Base-by-base conservation (phyloP, 176 grass and related monocot species). In the Calamus simplicifolius region DNA sequence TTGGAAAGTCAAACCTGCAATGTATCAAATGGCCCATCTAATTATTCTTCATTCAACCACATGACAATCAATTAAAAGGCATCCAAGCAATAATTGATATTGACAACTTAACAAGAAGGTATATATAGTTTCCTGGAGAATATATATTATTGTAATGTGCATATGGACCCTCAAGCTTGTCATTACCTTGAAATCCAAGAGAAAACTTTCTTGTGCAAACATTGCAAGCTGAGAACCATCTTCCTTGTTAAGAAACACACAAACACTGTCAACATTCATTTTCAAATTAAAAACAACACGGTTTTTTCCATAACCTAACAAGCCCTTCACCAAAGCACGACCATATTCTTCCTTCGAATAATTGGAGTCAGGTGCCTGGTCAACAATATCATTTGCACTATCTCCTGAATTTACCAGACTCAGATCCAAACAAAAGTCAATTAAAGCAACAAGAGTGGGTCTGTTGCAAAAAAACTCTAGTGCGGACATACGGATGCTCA, bases 231-330 rank as follows among this genome's bases (percentile, higher is more conserved):
- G 86, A 71, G 80, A 85, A 65, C 81, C 78, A 82, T 97, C 87
- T 77, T 97, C 92, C 70, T 85, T 90, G 66, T 97, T 97, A 79
- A 97, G 92, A 85, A 90, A 97, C 70, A 97, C 75, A 29, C 82
- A 90, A 59, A 97, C 87, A 51, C 79, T 80, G 69, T 97, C 92
- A 26, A 97, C 80, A 82, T 97, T 87, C 92, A 97, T 88, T 74
- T 80, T 97, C 50, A 97, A 74, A 63, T 97, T 86, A 70, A 97
- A 97, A 80, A 97, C 74, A 30, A 82, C 89, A 35, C 92, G 77
- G 23, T 69, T 64, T 75, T 90, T 97, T 65, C 87, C 92, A 82
- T 97, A 73, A 66, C 92, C 92, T 61, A 97, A 77, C 69, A 97
- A 82, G 28, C 92, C 92, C 81, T 82, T 97, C 29, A 97, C 85